Evolutionary conservation across 306 rosid species (phyloP).

Genomic region (Alnus glutinosa): DNA sequence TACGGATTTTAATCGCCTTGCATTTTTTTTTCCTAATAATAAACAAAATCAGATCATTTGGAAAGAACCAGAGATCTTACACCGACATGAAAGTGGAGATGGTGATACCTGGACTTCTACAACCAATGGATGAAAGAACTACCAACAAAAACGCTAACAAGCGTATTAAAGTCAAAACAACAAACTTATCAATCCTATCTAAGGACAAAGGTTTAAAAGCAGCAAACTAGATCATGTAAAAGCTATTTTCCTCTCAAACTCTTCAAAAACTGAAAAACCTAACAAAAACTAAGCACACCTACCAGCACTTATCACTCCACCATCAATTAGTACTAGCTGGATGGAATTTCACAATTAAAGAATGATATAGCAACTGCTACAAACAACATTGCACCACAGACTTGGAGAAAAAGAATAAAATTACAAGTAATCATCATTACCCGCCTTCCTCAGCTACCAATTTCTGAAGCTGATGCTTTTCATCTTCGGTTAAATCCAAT

Average conservation of each 20-base stretch:
- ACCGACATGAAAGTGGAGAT: constrained; percentile 1
- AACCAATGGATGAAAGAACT: constrained; percentile 6
- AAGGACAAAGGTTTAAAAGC: neutral
- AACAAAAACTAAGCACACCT: neutral
- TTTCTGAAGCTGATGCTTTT: constrained; percentile 57
- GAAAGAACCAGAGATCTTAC: neutral
- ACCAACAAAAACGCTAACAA: neutral
- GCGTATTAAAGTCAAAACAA: neutral
- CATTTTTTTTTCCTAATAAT: neutral
- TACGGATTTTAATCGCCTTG: neutral
- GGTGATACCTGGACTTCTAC: neutral
- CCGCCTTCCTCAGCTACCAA: constrained; percentile 57
- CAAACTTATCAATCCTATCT: constrained; percentile 9
- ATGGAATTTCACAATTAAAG: neutral
- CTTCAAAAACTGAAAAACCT: neutral
- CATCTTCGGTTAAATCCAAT: constrained; percentile 73
- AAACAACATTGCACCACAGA: neutral
- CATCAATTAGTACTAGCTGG: neutral
- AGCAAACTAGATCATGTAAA: neutral
- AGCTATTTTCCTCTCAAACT: neutral
- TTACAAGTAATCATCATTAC: constrained; percentile 37
- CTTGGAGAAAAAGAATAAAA: neutral
- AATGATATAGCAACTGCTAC: neutral
- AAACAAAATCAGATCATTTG: neutral
- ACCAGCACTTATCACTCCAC: constrained; percentile 7